Conservation (phyloP, 495 filamentous ascomycete species). For the Aspergillus saccharolyticus region DNA sequence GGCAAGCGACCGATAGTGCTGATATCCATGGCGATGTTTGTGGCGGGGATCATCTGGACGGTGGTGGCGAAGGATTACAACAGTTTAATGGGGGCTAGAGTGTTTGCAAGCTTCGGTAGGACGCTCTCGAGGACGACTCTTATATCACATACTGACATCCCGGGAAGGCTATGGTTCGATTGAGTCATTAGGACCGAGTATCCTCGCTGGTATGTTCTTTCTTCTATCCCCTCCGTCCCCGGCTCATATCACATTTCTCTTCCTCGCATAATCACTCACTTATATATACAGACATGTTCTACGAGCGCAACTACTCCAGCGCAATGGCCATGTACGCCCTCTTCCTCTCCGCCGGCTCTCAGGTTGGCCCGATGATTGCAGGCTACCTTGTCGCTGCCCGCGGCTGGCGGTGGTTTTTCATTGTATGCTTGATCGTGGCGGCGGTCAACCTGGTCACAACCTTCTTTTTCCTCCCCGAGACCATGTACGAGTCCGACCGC, state of each 20-base stretch:
- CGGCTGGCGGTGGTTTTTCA: conserved; percentile 35
- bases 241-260: too few relatives aligned
- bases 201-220: conserved; percentile 35
- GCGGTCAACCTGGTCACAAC: conserved; percentile 27
- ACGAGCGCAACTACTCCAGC: conserved; percentile 36
- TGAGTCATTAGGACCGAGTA: conserved; percentile 35
- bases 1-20: conserved; percentile 44
- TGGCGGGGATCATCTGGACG: conserved; percentile 34
- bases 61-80: conserved; percentile 26
- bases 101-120: conserved; percentile 32
- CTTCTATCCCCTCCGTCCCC: too few relatives aligned
- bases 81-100: conserved; percentile 25
- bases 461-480: conserved; percentile 29
- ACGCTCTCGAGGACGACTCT: too few relatives aligned
- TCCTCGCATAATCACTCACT: too few relatives aligned
- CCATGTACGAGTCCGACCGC: conserved; percentile 21
- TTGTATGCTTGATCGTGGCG: conserved; percentile 28
- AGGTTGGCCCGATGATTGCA: conserved; percentile 29
- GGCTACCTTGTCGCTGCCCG: conserved; percentile 27
- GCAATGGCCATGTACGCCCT: conserved; percentile 37
- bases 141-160: conserved; percentile 2
- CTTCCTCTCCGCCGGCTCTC: conserved; percentile 33
- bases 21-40: conserved; percentile 34
- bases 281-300: conserved; percentile 32
- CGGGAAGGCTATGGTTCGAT: conserved; percentile 25